Conservation (phyloP, 2,329 filamentous ascomycete genomes). For the Diaporthe amygdali region DNA sequence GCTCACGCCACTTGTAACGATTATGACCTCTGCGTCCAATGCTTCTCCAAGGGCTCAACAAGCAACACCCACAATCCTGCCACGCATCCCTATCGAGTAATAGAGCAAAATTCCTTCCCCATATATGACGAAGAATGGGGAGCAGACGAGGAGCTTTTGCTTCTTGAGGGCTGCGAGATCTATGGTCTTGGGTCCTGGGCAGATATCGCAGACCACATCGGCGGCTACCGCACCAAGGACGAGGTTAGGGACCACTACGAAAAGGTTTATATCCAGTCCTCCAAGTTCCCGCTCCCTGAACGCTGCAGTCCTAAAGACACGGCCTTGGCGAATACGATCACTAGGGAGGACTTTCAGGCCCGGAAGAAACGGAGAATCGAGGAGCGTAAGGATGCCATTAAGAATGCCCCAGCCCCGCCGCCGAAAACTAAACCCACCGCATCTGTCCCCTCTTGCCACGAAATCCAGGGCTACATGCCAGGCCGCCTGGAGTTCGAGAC, state of each 20-base stretch:
- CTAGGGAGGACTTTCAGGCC: slow-evolving; percentile 90
- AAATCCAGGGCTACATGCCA: slow-evolving; percentile 98
- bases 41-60: slow-evolving; percentile 82
- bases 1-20: slow-evolving; percentile 84
- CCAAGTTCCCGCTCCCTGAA: slow-evolving; percentile 84
- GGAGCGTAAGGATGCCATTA: slow-evolving; percentile 84
- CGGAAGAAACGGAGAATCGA: slow-evolving; percentile 94
- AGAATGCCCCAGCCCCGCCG: slow-evolving; percentile 80
- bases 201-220: slow-evolving; percentile 97
- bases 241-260: slow-evolving; percentile 96
- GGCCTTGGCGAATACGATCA: slow-evolving; percentile 77
- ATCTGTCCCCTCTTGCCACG: slow-evolving; percentile 93
- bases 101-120: slow-evolving; percentile 97
- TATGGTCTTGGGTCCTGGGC: slow-evolving; percentile 98
- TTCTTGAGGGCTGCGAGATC: slow-evolving; percentile 93
- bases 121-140: slow-evolving; percentile 97
- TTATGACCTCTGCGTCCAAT: slow-evolving; percentile 96
- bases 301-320: slow-evolving; percentile 84
- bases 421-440: slow-evolving; percentile 96
- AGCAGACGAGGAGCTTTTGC: slow-evolving; percentile 91
- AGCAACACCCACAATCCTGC: slow-evolving; percentile 86
- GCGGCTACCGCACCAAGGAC: slow-evolving; percentile 91
- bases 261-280: slow-evolving; percentile 82
- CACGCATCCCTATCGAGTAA: slow-evolving; percentile 88
- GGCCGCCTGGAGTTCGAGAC: slow-evolving; percentile 97